phyloP scores from a whole-genome alignment of 106 monocot genomes.

The Dioscorea zingiberensis region DNA sequence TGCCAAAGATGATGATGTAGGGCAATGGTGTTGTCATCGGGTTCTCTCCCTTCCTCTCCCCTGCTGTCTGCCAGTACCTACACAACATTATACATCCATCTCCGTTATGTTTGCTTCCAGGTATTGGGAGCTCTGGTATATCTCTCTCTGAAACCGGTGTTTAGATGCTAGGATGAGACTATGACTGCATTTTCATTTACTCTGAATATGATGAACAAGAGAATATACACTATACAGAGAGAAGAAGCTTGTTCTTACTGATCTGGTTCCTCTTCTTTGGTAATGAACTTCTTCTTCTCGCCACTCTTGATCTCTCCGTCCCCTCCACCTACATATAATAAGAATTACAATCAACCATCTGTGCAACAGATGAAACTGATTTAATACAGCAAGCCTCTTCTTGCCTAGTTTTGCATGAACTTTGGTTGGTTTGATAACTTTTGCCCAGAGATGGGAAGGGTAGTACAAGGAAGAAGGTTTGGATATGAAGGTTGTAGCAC shows the following conservation, averaged over 20 bases:
- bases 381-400: not conserved
- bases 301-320: constrained; percentile 46
- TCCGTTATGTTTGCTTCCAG: not conserved
- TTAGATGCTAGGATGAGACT: no score
- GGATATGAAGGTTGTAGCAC: constrained; percentile 12
- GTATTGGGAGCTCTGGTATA: no score
- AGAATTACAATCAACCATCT: not conserved
- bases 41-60: constrained; percentile 94
- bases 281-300: constrained; percentile 94
- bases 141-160: no score
- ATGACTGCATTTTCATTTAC: no score
- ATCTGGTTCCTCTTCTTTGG: constrained; percentile 74
- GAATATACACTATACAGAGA: not conserved
- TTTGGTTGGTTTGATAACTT: constrained; percentile 18
- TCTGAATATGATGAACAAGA: not conserved
- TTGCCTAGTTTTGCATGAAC: constrained; percentile 48
- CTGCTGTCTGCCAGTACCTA: constrained; percentile 98
- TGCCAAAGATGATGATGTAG: constrained; percentile 95
- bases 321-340: constrained; percentile 39
- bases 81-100: constrained; percentile 6
- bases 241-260: not conserved
- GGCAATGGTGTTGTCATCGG: constrained; percentile 97
- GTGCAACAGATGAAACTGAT: not conserved
- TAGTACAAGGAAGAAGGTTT: constrained; percentile 4
- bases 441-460: not conserved